Evolutionary conservation across 257 asterid genomes (phyloP).

Genomic region (Anisodus acutangulus): DNA sequence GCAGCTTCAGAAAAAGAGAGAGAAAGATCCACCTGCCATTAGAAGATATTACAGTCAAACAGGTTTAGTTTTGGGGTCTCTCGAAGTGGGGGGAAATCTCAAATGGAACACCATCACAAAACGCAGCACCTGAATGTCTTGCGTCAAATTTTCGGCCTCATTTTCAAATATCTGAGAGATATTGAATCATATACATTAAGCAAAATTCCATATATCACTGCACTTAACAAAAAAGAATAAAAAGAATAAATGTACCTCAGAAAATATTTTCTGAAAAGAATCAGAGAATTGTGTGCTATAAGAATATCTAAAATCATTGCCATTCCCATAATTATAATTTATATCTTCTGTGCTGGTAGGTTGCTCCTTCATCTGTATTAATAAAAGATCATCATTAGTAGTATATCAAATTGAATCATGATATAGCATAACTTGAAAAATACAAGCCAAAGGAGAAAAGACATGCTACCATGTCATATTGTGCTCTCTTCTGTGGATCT

Average conservation of each 20-base stretch:
- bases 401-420: conserved; percentile 16
- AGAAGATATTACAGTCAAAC: conserved; percentile 21
- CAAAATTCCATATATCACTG: conserved; percentile 5
- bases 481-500: conserved; percentile 78
- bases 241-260: conserved; percentile 66
- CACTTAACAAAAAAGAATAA: conserved; percentile 25
- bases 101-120: neutral
- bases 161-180: conserved; percentile 75
- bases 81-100: neutral
- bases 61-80: conserved; percentile 7
- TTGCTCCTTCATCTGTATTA: conserved; percentile 56
- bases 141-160: conserved; percentile 52
- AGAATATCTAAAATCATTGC: conserved; percentile 54
- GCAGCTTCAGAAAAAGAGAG: conserved; percentile 91
- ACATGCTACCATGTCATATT: conserved; percentile 72
- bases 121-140: conserved; percentile 67
- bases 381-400: conserved; percentile 27
- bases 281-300: conserved; percentile 64
- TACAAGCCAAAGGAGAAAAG: conserved; percentile 28
- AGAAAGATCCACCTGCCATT: conserved; percentile 73
- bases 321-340: conserved; percentile 29
- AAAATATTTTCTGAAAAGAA: conserved; percentile 79
- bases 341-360: conserved; percentile 41
- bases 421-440: neutral
- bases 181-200: conserved; percentile 23